Evolutionary conservation across 768 basidiomycete genomes (phyloP).

Genomic region (Neoboletus magnificus): DNA sequence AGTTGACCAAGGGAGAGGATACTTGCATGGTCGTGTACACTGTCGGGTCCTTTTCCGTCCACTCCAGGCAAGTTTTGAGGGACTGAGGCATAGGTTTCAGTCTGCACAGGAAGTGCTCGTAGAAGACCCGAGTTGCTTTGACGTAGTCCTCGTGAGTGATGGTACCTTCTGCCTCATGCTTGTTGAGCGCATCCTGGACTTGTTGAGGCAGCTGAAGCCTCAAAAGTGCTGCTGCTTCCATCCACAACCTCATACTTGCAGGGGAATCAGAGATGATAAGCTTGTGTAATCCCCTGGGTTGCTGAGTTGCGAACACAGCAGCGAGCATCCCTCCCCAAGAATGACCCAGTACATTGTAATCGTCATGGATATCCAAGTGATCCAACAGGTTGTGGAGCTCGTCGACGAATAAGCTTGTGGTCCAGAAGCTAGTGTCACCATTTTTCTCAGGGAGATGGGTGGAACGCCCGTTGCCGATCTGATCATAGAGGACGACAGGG

Average conservation of each 20-base stretch:
- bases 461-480: slow-evolving; percentile 52
- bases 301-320: slow-evolving; percentile 30
- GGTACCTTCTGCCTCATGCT: slow-evolving; percentile 45
- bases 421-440: slow-evolving; percentile 46
- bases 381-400: slow-evolving; percentile 47
- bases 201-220: slow-evolving; percentile 39
- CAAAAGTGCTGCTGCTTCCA: slow-evolving; percentile 30
- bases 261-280: slow-evolving; percentile 47
- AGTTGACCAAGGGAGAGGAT: not conserved
- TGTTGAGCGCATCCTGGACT: slow-evolving; percentile 37
- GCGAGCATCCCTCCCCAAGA: slow-evolving; percentile 47
- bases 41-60: slow-evolving; percentile 43
- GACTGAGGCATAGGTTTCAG: slow-evolving; percentile 44
- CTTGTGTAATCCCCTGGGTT: slow-evolving; percentile 44
- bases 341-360: slow-evolving; percentile 43
- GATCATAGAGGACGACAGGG: slow-evolving; percentile 55
- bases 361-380: slow-evolving; percentile 43
- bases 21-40: slow-evolving; percentile 48
- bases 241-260: slow-evolving; percentile 44
- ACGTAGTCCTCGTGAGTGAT: slow-evolving; percentile 44
- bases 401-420: slow-evolving; percentile 45
- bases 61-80: slow-evolving; percentile 32
- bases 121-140: slow-evolving; percentile 40
- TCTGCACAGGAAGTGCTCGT: slow-evolving; percentile 41
- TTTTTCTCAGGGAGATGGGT: slow-evolving; percentile 51